A percentile compares a stretch with the other conserved stretches of the same genome.
These are phyloP conservation scores for Pulveroboletus sp. DNA, from an alignment of 768 basidiomycete species.

Conservation along the genomic window DNA sequence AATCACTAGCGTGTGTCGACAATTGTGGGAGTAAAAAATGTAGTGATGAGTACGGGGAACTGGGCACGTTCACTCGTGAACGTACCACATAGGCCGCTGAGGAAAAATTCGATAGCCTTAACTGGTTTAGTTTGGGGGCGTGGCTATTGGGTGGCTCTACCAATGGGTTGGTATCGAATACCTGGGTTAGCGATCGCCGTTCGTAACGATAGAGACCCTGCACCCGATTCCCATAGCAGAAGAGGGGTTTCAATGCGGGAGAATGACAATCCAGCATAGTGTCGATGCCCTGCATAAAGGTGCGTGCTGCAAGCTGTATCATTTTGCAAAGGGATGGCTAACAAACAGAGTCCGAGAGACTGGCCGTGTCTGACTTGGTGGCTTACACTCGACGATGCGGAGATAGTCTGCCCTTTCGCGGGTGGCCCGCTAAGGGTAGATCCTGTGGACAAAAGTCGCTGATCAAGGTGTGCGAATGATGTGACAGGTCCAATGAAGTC, in stretches of 20 bases:
- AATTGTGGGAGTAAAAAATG: too few species aligned
- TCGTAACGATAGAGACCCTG: not conserved
- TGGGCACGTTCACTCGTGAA: too few species aligned
- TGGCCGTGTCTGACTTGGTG: conserved; percentile 6
- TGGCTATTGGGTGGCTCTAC: not conserved
- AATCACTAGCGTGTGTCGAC: too few species aligned
- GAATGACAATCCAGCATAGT: not conserved
- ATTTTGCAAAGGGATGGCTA: too few species aligned
- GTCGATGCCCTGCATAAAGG: too few species aligned
- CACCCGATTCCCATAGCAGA: too few species aligned
- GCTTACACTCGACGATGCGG: conserved; percentile 7
- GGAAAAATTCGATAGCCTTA: conserved; percentile 8
- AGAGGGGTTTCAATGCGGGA: not conserved
- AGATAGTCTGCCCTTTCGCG: conserved; percentile 20
- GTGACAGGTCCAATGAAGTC: conserved; percentile 2
- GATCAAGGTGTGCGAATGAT: not conserved
- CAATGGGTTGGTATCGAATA: not conserved
- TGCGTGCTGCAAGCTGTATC: too few species aligned
- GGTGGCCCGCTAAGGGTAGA: conserved; percentile 1
- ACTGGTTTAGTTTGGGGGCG: conserved; percentile 16
- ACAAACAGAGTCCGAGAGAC: not conserved
- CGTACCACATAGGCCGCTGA: not conserved
- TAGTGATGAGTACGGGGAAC: too few species aligned
- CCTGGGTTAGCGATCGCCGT: not conserved
- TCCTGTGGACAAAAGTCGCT: not conserved